These are phyloP conservation scores for Cercospora zeae-maydis DNA, from an alignment of 2,329 filamentous ascomycete genomes.

Conservation along the genomic window DNA sequence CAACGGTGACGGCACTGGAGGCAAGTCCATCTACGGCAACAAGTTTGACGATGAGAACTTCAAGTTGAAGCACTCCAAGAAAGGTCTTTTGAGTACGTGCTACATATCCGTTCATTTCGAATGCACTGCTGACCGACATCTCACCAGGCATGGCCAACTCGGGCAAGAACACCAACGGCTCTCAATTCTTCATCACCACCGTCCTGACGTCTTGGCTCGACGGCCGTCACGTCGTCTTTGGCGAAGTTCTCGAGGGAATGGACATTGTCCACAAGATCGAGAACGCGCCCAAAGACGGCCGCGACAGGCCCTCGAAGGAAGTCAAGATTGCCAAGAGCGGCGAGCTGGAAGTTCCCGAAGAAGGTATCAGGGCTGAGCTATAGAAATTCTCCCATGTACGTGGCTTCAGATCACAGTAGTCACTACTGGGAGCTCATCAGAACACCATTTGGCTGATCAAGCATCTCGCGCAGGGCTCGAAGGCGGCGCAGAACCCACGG, in stretches of 20 bases:
- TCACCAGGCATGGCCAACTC: conserved; percentile 74
- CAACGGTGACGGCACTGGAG: conserved; percentile 74
- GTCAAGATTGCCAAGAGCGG: conserved; percentile 81
- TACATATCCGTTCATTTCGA: background rate
- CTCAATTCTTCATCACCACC: conserved; percentile 89
- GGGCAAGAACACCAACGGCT: conserved; percentile 81
- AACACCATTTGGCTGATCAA: conserved; percentile 6
- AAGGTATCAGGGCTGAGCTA: conserved; percentile 92
- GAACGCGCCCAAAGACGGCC: conserved; percentile 60
- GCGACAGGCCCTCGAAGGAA: conserved; percentile 65
- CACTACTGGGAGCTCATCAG: conserved; percentile 6
- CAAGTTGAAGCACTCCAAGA: conserved; percentile 87
- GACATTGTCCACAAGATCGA: conserved; percentile 77
- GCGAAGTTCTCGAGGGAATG: conserved; percentile 82
- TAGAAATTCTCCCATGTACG: conserved; percentile 48
- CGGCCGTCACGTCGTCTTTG: conserved; percentile 81
- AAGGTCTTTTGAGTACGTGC: conserved; percentile 66
- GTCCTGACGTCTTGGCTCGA: conserved; percentile 78
- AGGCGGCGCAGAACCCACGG: conserved; percentile 42
- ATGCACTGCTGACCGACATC: background rate
- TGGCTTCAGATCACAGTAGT: conserved; percentile 2
- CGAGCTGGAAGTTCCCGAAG: conserved; percentile 75
- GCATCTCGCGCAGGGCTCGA: conserved; percentile 41
- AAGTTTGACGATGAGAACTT: conserved; percentile 91
- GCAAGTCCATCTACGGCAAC: conserved; percentile 82